A percentile compares a stretch with the other conserved stretches of the same genome.
These are phyloP conservation scores for Exophiala sp. DNA, from an alignment of 2,329 filamentous ascomycete species.

Conservation along the genomic window DNA sequence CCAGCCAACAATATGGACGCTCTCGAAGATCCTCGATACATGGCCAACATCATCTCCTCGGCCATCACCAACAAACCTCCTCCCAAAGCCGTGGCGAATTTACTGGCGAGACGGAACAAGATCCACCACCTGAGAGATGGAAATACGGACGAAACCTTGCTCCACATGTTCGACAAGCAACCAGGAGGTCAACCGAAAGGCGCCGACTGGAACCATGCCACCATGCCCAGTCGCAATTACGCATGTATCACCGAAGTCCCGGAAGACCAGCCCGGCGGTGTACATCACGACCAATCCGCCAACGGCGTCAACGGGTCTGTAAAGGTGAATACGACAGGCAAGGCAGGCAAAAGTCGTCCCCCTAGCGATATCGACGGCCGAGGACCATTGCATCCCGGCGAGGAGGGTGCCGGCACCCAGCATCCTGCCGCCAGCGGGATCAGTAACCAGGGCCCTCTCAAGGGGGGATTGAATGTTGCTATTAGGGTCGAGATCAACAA, in stretches of 20 bases:
- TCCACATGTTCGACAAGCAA: conserved; percentile 57
- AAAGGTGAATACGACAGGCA: conserved; percentile 18
- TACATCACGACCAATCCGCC: conserved; percentile 4
- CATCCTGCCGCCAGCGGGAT: conserved; percentile 63
- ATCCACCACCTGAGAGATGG: conserved; percentile 56
- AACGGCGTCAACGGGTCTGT: conserved; percentile 28
- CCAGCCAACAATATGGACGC: conserved; percentile 51
- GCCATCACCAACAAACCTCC: conserved; percentile 65
- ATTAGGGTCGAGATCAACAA: conserved; percentile 46
- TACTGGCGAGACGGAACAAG: conserved; percentile 58
- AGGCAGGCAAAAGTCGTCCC: conserved; percentile 22
- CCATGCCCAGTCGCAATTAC: conserved; percentile 67
- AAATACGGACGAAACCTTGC: conserved; percentile 59
- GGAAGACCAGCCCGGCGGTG: conserved; percentile 17
- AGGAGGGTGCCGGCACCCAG: conserved; percentile 67
- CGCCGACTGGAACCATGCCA: conserved; percentile 69
- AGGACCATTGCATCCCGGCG: conserved; percentile 66
- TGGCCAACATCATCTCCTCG: conserved; percentile 58
- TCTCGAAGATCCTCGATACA: conserved; percentile 57
- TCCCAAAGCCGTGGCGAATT: conserved; percentile 58
- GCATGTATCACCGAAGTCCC: conserved; percentile 55
- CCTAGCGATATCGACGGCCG: conserved; percentile 52
- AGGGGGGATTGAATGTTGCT: conserved; percentile 42
- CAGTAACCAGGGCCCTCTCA: conserved; percentile 34
- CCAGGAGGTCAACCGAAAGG: conserved; percentile 57